Percentiles rank a stretch among this genome's conserved stretches.
phyloP scores from a whole-genome alignment of 352 stramenopile genomes.

The Phytophthora chlamydospora region DNA sequence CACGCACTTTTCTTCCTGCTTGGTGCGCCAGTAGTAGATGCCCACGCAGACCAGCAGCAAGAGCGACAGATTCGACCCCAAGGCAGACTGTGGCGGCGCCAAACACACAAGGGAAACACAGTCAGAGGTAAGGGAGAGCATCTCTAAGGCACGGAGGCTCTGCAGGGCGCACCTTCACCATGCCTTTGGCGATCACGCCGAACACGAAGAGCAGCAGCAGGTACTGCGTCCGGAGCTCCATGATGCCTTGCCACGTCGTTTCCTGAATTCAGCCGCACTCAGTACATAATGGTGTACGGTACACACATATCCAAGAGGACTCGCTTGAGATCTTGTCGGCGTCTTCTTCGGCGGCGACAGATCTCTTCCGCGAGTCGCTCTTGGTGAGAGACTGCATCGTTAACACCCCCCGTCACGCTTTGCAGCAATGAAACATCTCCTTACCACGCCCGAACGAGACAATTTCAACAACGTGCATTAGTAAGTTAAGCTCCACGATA shows the following conservation, averaged over 20 bases:
- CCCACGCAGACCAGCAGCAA: slow-evolving; percentile 65
- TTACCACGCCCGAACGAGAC: neutral
- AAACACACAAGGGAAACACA: slow-evolving; percentile 1
- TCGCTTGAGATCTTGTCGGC: too few species aligned
- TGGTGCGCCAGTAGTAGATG: slow-evolving; percentile 71
- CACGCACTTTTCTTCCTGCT: slow-evolving; percentile 56
- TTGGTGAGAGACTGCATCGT: neutral
- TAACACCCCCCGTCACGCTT: neutral
- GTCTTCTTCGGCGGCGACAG: slow-evolving; percentile 1
- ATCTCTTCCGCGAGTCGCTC: slow-evolving; percentile 13
- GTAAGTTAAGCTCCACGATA: slow-evolving; percentile 38
- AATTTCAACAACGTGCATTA: slow-evolving; percentile 33
- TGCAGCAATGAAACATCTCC: too few species aligned
- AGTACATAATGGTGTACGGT: slow-evolving; percentile 11
- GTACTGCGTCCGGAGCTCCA: slow-evolving; percentile 65
- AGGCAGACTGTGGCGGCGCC: slow-evolving; percentile 47
- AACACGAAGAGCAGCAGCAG: slow-evolving; percentile 78
- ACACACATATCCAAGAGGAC: too few species aligned
- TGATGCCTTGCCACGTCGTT: slow-evolving; percentile 34
- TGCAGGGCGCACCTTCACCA: slow-evolving; percentile 60
- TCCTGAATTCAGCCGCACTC: slow-evolving; percentile 12
- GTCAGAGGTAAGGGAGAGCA: neutral
- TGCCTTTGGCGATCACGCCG: slow-evolving; percentile 60
- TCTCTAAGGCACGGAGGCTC: neutral
- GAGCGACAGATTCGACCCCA: slow-evolving; percentile 70